Percentiles rank a stretch among this genome's conserved stretches.
Evolutionary conservation across 352 stramenopile species (phyloP).

Genomic region (Globisporangium alternatum): DNA sequence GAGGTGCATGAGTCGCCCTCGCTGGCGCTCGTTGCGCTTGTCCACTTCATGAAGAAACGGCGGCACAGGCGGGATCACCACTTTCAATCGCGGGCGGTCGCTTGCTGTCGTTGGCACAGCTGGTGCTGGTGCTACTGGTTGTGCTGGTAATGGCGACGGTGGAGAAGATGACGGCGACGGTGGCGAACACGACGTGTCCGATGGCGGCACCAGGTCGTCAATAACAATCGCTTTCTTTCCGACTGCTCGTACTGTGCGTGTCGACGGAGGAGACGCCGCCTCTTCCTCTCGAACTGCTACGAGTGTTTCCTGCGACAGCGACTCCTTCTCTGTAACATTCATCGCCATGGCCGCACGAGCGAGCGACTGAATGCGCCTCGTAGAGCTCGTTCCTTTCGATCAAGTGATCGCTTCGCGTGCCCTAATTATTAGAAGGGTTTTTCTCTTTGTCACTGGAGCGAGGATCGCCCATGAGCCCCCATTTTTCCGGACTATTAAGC

Average conservation of each 20-base stretch:
- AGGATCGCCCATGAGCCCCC: not conserved
- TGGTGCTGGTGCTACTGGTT: not conserved
- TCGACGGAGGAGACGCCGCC: not conserved
- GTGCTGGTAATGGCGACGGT: constrained; percentile 5
- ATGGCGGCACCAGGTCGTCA: constrained; percentile 14
- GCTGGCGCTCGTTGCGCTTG: constrained; percentile 13
- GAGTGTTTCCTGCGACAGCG: not conserved
- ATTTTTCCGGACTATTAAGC: not conserved
- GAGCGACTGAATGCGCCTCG: not conserved
- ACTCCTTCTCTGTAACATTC: not conserved
- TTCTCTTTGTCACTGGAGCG: not conserved
- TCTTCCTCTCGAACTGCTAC: not conserved
- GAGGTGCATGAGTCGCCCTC: not conserved
- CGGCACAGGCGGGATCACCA: constrained; percentile 20
- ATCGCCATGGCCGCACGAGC: not conserved
- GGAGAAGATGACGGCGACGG: constrained; percentile 3
- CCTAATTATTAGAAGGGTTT: constrained; percentile 15
- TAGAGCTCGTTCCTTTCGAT: not conserved
- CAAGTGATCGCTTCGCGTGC: not conserved
- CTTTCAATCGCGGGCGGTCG: constrained; percentile 8
- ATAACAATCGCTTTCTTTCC: not conserved
- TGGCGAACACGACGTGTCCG: not conserved
- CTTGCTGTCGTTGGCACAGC: not conserved
- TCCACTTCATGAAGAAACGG: constrained; percentile 21
- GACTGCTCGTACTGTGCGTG: not conserved